Evolutionary conservation across 208 protist species (phyloP).

Genomic region (Willaertia magna): DNA sequence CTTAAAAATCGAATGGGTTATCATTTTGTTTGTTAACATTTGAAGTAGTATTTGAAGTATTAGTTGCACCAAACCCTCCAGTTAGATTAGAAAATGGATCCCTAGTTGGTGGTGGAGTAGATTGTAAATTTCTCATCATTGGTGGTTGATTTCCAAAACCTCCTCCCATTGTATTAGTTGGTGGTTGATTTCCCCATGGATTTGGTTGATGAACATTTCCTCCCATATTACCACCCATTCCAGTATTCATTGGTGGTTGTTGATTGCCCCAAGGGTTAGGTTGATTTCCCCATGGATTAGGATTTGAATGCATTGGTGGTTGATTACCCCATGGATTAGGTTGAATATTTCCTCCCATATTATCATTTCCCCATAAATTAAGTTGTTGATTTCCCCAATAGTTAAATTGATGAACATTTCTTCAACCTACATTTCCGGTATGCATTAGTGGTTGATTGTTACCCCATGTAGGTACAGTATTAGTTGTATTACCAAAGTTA

Average conservation of each 20-base stretch:
- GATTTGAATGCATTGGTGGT: too few species aligned
- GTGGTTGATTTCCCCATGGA: neutral
- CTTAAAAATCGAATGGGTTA: slow-evolving; percentile 9
- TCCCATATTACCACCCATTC: neutral
- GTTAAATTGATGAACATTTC: neutral
- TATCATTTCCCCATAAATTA: neutral
- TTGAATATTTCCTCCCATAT: neutral
- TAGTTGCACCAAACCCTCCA: neutral
- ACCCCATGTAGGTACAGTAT: neutral
- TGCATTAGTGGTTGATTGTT: neutral
- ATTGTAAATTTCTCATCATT: neutral
- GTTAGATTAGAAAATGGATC: neutral
- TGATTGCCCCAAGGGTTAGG: neutral
- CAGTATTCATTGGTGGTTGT: too few species aligned
- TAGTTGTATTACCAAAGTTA: neutral
- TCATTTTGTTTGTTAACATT: neutral
- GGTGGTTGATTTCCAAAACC: neutral
- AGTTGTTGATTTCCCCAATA: neutral
- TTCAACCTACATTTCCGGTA: neutral
- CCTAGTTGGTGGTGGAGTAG: neutral
- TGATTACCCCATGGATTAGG: neutral
- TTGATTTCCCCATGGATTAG: neutral
- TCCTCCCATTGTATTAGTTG: neutral
- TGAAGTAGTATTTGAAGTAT: neutral
- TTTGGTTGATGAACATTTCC: too few species aligned